Base-by-base conservation (phyloP, 2,329 filamentous ascomycete genomes). In the Aspergillus pseudonomiae region DNA sequence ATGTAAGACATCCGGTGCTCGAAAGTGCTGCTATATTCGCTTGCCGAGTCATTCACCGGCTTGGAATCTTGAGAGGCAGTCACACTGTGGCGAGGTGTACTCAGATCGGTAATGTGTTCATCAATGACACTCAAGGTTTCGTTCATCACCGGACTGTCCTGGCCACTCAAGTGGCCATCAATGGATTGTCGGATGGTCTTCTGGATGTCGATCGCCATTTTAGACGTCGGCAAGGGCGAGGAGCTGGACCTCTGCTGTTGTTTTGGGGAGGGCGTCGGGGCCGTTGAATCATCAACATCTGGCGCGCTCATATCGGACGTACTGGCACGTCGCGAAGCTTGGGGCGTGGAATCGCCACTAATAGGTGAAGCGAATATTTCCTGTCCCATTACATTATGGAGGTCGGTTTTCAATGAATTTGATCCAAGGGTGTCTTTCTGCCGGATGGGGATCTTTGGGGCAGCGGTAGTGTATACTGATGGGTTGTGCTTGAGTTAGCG, bases 61-160 rank as follows among this genome's bases (percentile, higher is more conserved):
- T 67, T 89, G 76, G 68, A 71, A 34, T 81, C 80, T 55, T 86
- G 85, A 24, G 76, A 73, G 52, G 80, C 70, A 62, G 65, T 62
- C 46, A 84, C 66, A 72, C 83, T 84, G 65, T 87, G 85, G 28
- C 86, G 83, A 60, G 86, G 86, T 6, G 84, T 87, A 74, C 84
- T 86, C 80, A 98, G 86, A 75, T 97, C 91, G 48, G 93, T 97
- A 70, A 98, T 97, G 75, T 97, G 94, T 79, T 98, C 94, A 76
- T 98, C 91, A 72, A 98, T 98, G 63, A 98, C 94, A 73, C 93
- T 97, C 58, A 98, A 81, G 0, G 94, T 97, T 77, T 98, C 94
- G 75, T 94, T 93, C 83, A 98, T 91, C 57, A 97, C 94, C 12
- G 92, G 91, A 73, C 88, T 91, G 60, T 89, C 86, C 69, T 88